phyloP scores from a whole-genome alignment of 495 filamentous ascomycete genomes.

The Penicillium argentinense region DNA sequence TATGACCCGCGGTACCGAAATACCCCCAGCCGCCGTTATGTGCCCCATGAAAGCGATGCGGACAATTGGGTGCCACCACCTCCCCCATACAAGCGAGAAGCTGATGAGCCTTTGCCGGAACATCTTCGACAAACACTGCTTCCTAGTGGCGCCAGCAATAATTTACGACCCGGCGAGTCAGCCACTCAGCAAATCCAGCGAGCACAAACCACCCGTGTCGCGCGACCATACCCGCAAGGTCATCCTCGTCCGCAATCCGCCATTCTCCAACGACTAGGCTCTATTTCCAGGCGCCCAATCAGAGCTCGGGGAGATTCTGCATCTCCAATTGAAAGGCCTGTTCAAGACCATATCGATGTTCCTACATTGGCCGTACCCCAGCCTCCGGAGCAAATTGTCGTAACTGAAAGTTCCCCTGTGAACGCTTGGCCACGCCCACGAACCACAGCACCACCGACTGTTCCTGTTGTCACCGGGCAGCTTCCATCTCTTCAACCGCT shows the following conservation, averaged over 20 bases:
- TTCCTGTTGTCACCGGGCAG: slow-evolving; percentile 9
- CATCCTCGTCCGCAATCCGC: slow-evolving; percentile 25
- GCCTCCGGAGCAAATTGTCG: background rate
- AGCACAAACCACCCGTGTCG: slow-evolving; percentile 26
- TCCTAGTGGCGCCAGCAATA: slow-evolving; percentile 12
- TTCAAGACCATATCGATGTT: slow-evolving; percentile 8
- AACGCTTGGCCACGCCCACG: background rate
- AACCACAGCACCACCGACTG: slow-evolving; percentile 3
- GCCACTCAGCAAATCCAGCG: slow-evolving; percentile 17
- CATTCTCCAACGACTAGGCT: slow-evolving; percentile 32
- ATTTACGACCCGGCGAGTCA: slow-evolving; percentile 6
- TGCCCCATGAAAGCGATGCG: slow-evolving; percentile 85
- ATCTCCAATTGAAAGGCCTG: background rate
- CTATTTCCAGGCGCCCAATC: slow-evolving; percentile 27
- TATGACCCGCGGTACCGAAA: slow-evolving; percentile 48
- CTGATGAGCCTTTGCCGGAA: slow-evolving; percentile 60
- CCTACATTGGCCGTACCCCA: slow-evolving; percentile 1
- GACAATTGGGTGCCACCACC: slow-evolving; percentile 93
- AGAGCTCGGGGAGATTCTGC: slow-evolving; percentile 18
- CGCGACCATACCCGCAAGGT: slow-evolving; percentile 16
- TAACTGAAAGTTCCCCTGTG: background rate
- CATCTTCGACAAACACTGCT: slow-evolving; percentile 43
- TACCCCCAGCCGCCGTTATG: slow-evolving; percentile 29
- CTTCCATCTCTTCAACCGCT: slow-evolving; percentile 10
- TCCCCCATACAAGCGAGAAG: slow-evolving; percentile 77